Evolutionary conservation across 2,329 filamentous ascomycete species (phyloP), one percentile per base, ranked within the genome.

Genomic region (Neopestalotiopsis sp.): DNA sequence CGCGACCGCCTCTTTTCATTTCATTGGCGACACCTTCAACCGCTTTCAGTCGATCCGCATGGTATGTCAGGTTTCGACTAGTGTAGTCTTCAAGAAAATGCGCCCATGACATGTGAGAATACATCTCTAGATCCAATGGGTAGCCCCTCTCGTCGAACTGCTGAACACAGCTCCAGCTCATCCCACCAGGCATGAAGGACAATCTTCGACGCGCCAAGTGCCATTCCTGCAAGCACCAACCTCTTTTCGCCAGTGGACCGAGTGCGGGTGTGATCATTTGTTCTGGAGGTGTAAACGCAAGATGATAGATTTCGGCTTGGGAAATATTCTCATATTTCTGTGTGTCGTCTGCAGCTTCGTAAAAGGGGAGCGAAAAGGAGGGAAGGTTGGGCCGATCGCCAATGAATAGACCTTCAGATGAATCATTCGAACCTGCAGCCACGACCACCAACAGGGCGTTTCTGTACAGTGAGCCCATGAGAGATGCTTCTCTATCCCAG

Each of bases 321-420:
- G 5, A 1, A 2, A 0, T 12, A 12, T 58, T 3, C 12, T 14
- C 12, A 1, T 30, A 5, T 24, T 30, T 12, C 0, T 30, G 9
- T 14, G 3, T 17, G 24, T 14, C 4, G 56, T 58, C 28, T 58
- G 6, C 20, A 2, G 2, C 20, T 12, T 4, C 28, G 20, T 1
- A 14, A 4, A 58, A 14, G 13, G 56, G 56, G 5, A 58, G 56
- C 13, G 7, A 20, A 10, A 58, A 58, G 2, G 56, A 30, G 56
- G 56, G 9, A n/a, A 30, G 0, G 1, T 12, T 12, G 5, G 20
- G 7, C n/a, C 6, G 20, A 1, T 58, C 13, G 20, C 20, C 5
- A 10, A 2, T 58, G 5, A 58, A 58, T 20, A 58, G 56, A 0
- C 56, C 56, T 20, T 10, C 56, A 0, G 17, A 10, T 4, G 56